phyloP scores from a whole-genome alignment of 331 rosid genomes.

The Stylosanthes scabra region DNA sequence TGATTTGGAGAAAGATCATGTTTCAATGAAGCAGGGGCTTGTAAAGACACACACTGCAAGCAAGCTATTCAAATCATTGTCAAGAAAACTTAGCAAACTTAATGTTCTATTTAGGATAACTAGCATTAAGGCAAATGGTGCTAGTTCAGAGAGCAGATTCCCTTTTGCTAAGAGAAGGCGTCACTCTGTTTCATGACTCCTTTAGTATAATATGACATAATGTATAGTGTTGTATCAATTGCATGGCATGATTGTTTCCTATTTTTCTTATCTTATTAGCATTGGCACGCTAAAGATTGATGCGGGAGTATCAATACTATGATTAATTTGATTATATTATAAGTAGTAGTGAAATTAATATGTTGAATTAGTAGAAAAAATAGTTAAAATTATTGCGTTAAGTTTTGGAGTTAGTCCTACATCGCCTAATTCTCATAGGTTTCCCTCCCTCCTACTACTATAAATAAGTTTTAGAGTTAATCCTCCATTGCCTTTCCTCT shows the following conservation, averaged over 20 bases:
- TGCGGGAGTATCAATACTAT: no score
- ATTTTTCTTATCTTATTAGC: neutral
- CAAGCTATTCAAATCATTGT: constrained; percentile 74
- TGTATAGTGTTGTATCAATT: constrained; percentile 41
- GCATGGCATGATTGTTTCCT: constrained; percentile 50
- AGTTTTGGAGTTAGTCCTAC: no score
- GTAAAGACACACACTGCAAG: constrained; percentile 83
- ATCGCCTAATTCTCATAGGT: no score
- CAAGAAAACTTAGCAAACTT: constrained; percentile 78
- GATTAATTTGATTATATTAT: no score
- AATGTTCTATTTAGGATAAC: constrained; percentile 74
- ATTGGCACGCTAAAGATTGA: no score
- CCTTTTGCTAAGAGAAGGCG: constrained; percentile 92
- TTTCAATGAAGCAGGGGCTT: constrained; percentile 94
- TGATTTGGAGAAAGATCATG: constrained; percentile 94
- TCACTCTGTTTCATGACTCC: constrained; percentile 87
- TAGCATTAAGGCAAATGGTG: constrained; percentile 59
- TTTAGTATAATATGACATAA: constrained; percentile 50
- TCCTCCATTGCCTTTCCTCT: no score
- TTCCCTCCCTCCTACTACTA: no score
- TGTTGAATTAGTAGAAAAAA: no score
- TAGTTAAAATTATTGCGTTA: no score
- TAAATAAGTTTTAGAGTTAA: no score
- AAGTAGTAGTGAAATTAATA: no score
- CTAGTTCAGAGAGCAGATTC: constrained; percentile 67